phyloP scores from a whole-genome alignment of 106 monocot species.

The Cymbidium sinense region DNA sequence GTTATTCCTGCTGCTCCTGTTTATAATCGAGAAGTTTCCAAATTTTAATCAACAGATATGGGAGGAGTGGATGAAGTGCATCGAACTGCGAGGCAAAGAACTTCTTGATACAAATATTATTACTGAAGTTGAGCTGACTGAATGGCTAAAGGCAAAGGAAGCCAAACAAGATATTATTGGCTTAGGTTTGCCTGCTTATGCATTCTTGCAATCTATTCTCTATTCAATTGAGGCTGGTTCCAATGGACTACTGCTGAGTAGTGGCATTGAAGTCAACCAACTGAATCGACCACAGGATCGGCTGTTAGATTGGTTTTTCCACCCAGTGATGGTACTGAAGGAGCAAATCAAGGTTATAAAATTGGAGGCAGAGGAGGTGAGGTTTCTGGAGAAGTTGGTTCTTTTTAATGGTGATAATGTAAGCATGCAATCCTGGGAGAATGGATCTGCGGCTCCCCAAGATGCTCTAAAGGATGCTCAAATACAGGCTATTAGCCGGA shows the following conservation, averaged over 20 bases:
- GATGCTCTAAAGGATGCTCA: constrained; percentile 68
- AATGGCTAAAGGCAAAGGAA: constrained; percentile 63
- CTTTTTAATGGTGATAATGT: constrained; percentile 47
- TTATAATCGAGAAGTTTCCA: not conserved
- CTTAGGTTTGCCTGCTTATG: constrained; percentile 56
- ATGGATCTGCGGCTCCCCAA: constrained; percentile 37
- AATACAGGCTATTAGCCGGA: constrained; percentile 83
- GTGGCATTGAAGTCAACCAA: constrained; percentile 55
- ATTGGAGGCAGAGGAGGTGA: constrained; percentile 60
- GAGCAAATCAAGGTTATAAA: constrained; percentile 75
- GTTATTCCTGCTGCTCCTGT: not conserved
- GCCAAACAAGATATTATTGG: constrained; percentile 45
- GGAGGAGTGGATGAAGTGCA: constrained; percentile 60
- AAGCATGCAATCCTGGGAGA: constrained; percentile 39
- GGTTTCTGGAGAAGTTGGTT: constrained; percentile 65
- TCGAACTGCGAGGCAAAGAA: constrained; percentile 57
- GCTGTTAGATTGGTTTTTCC: constrained; percentile 85
- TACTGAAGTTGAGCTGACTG: constrained; percentile 38
- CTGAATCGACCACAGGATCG: constrained; percentile 69
- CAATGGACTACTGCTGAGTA: constrained; percentile 46
- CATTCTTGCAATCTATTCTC: constrained; percentile 36
- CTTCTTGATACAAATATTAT: constrained; percentile 57
- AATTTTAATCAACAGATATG: constrained; percentile 57
- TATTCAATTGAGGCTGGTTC: constrained; percentile 58
- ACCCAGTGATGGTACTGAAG: constrained; percentile 79